These are phyloP conservation scores for Tricholoma saponaceum DNA, from an alignment of 768 basidiomycete species.

Conservation along the genomic window DNA sequence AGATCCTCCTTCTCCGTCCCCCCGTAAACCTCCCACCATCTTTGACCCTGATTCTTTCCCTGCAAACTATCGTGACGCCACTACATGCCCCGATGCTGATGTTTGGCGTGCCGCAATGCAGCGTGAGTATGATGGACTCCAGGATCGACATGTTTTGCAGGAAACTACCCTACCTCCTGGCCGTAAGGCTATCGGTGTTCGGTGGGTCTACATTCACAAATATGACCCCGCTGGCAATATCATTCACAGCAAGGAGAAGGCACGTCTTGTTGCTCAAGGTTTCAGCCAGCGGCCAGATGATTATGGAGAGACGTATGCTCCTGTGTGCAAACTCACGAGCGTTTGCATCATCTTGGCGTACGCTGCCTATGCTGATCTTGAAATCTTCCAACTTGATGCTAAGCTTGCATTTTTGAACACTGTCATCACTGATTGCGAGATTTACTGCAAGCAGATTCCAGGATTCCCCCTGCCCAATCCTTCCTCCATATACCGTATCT, in stretches of 20 bases:
- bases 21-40: neutral
- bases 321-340: conserved; percentile 18
- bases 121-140: neutral
- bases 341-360: conserved; percentile 21
- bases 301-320: too few relatives aligned
- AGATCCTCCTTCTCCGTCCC: neutral
- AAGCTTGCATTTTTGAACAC: conserved; percentile 26
- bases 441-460: conserved; percentile 17
- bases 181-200: neutral
- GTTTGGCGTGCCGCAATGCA: conserved; percentile 2
- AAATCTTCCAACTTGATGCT: conserved; percentile 22
- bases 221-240: conserved; percentile 15
- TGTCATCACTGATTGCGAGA: conserved; percentile 8
- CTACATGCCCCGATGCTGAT: neutral
- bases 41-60: neutral
- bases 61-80: neutral
- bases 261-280: too few relatives aligned
- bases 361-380: conserved; percentile 15
- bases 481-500: conserved; percentile 8
- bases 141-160: neutral
- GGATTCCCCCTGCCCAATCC: conserved; percentile 16
- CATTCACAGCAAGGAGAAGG: too few relatives aligned
- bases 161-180: neutral
- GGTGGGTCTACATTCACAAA: conserved; percentile 37
- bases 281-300: neutral